Evolutionary conservation across 768 basidiomycete genomes (phyloP).

Genomic region (Phlebiopsis flavidoalba): DNA sequence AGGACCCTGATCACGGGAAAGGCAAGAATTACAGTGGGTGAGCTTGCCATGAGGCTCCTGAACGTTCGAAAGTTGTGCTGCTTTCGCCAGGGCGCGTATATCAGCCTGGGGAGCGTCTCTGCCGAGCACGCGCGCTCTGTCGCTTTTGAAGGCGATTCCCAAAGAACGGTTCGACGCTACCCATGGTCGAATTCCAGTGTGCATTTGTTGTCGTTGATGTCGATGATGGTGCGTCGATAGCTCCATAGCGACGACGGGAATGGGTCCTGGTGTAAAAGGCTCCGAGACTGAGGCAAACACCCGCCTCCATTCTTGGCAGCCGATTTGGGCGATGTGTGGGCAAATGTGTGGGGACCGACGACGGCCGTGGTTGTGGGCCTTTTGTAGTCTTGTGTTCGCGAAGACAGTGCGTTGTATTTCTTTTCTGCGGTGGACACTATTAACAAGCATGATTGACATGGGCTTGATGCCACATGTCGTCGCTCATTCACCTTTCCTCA

Average conservation of each 20-base stretch:
- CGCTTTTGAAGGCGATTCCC: background rate
- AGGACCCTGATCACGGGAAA: background rate
- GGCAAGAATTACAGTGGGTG: background rate
- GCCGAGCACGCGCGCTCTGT: background rate
- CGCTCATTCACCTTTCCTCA: background rate
- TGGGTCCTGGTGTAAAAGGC: background rate
- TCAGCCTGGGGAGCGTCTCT: background rate
- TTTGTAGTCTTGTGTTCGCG: background rate
- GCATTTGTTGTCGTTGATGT: background rate
- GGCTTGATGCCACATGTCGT: background rate
- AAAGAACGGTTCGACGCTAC: background rate
- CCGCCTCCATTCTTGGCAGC: background rate
- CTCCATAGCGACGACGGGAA: background rate
- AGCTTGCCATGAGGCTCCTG: background rate
- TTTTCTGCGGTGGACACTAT: background rate
- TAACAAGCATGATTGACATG: background rate
- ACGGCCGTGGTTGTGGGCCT: slow-evolving; percentile 2
- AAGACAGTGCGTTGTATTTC: background rate
- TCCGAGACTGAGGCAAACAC: background rate
- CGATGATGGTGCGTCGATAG: background rate
- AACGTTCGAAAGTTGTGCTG: background rate
- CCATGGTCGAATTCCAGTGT: background rate
- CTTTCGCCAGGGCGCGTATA: background rate
- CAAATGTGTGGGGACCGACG: background rate
- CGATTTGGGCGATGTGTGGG: background rate